phyloP scores from a whole-genome alignment of 495 filamentous ascomycete species.

The Penicillium mononematosum region DNA sequence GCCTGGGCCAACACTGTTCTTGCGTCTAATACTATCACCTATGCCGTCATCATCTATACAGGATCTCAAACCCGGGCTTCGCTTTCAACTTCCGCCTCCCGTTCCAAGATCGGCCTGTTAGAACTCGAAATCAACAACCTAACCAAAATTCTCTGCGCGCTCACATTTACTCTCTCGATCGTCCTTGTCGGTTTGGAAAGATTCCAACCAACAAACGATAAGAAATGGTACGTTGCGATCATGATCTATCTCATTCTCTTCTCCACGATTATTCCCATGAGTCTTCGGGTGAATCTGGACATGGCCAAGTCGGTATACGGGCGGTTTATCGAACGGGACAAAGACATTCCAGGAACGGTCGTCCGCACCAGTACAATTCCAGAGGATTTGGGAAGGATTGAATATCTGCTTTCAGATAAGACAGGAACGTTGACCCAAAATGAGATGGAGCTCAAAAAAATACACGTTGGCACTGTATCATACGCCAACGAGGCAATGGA shows the following conservation, averaged over 20 bases:
- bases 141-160: slow-evolving; percentile 91
- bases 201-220: slow-evolving; percentile 63
- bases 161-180: slow-evolving; percentile 84
- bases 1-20: slow-evolving; percentile 98
- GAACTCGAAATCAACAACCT: slow-evolving; percentile 97
- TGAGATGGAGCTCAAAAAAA: slow-evolving; percentile 98
- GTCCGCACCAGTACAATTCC: slow-evolving; percentile 97
- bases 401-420: slow-evolving; percentile 96
- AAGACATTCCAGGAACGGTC: slow-evolving; percentile 85
- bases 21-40: slow-evolving; percentile 82
- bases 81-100: slow-evolving; percentile 83
- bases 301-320: slow-evolving; percentile 97
- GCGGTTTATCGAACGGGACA: slow-evolving; percentile 88
- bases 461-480: slow-evolving; percentile 95
- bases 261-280: slow-evolving; percentile 97
- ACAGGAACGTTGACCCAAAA: slow-evolving; percentile 97
- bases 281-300: slow-evolving; percentile 91
- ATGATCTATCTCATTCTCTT: slow-evolving; percentile 97
- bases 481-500: slow-evolving; percentile 99
- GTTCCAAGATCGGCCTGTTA: slow-evolving; percentile 88
- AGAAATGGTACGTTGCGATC: slow-evolving; percentile 88
- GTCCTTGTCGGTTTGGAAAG: slow-evolving; percentile 86
- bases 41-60: slow-evolving; percentile 90
- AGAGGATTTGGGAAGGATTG: slow-evolving; percentile 91
- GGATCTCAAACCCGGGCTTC: slow-evolving; percentile 93